These are phyloP conservation scores for Odontarrhena argentea DNA, from an alignment of 345 rosid species.

Conservation along the genomic window DNA sequence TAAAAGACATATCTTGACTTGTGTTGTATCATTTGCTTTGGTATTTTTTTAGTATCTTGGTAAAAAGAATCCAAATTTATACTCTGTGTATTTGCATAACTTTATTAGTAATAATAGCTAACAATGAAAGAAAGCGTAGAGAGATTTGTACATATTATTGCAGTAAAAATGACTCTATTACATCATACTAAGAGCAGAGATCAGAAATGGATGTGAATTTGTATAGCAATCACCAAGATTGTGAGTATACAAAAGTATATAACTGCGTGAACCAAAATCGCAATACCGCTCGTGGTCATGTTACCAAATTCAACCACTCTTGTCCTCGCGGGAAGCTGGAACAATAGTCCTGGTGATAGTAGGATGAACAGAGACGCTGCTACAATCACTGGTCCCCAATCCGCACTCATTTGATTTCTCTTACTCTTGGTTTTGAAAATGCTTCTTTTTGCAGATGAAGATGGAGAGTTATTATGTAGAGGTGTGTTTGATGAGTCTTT, in stretches of 20 bases:
- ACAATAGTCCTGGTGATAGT: constrained; percentile 83
- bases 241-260: constrained; percentile 78
- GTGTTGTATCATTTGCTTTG: constrained; percentile 12
- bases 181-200: not conserved
- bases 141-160: constrained; percentile 26
- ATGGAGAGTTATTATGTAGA: constrained; percentile 29
- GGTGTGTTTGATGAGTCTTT: constrained; percentile 28
- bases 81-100: not conserved
- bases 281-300: constrained; percentile 86
- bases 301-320: constrained; percentile 92
- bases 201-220: constrained; percentile 45
- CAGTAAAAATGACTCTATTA: not conserved
- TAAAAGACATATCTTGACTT: constrained; percentile 5
- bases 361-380: constrained; percentile 76
- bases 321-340: constrained; percentile 78
- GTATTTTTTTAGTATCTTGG: not conserved
- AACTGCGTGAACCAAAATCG: constrained; percentile 85
- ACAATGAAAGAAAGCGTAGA: not conserved
- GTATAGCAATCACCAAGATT: constrained; percentile 73
- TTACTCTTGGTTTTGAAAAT: not conserved
- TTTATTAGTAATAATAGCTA: constrained; percentile 16
- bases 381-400: constrained; percentile 86
- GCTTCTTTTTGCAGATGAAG: constrained; percentile 24
- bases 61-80: not conserved
- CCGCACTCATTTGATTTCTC: constrained; percentile 54